A percentile compares a stretch with the other conserved stretches of the same genome.
phyloP scores from a whole-genome alignment of 2,329 filamentous ascomycete genomes.

The Xylariaceae sp. region DNA sequence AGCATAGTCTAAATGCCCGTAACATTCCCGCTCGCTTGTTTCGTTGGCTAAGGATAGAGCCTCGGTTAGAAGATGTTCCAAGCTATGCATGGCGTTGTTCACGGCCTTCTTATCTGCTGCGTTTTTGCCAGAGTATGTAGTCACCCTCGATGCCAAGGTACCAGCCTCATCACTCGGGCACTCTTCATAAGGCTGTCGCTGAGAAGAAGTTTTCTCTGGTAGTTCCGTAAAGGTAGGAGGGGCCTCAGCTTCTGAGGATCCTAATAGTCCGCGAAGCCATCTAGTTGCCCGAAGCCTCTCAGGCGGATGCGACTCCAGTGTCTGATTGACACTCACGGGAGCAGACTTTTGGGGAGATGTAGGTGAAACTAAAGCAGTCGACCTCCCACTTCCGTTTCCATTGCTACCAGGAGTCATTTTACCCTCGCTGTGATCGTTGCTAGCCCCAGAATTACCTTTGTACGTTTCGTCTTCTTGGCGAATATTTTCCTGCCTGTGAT shows the following conservation, averaged over 20 bases:
- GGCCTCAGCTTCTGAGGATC: constrained; percentile 23
- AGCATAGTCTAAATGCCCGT: constrained; percentile 33
- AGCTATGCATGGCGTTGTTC: constrained; percentile 42
- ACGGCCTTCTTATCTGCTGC: constrained; percentile 34
- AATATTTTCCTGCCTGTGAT: constrained; percentile 29
- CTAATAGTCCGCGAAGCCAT: constrained; percentile 41
- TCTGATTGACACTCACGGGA: constrained; percentile 5
- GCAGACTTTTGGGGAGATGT: constrained; percentile 1
- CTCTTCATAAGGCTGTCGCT: constrained; percentile 24
- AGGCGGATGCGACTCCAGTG: constrained; percentile 17
- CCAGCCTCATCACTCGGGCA: constrained; percentile 24
- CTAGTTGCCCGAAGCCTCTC: constrained; percentile 31
- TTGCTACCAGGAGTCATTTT: background rate
- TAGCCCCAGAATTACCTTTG: background rate
- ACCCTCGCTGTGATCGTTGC: background rate
- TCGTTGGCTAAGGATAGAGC: constrained; percentile 53
- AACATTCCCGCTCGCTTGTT: constrained; percentile 44
- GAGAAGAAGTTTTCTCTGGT: constrained; percentile 36
- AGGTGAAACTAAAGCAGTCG: constrained; percentile 21
- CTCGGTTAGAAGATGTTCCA: constrained; percentile 56
- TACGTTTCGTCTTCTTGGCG: constrained; percentile 14
- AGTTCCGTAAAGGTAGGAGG: constrained; percentile 35
- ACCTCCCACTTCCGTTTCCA: constrained; percentile 6
- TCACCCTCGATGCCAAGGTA: constrained; percentile 30
- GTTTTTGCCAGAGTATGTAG: constrained; percentile 38